A percentile compares a stretch with the other conserved stretches of the same genome.
Evolutionary conservation across 2,329 filamentous ascomycete species (phyloP).

Genomic region (Ceratocystiopsis minuta): DNA sequence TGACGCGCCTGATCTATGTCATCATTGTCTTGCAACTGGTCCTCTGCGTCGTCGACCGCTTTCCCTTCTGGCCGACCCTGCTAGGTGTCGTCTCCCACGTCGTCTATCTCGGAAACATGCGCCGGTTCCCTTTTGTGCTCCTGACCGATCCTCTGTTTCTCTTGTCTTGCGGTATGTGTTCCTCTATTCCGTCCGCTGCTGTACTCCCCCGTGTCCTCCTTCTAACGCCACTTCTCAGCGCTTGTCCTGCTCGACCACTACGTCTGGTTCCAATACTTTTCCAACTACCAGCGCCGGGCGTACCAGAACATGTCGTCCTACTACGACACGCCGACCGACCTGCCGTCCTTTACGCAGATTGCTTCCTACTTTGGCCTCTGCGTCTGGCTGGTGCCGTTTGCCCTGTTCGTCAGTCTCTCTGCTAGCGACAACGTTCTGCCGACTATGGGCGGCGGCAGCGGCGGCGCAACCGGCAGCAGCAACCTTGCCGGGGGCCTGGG

Average conservation of each 20-base stretch:
- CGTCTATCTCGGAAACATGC: constrained; percentile 77
- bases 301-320: constrained; percentile 40
- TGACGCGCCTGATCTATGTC: constrained; percentile 68
- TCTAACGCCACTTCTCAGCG: neutral
- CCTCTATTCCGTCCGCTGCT: neutral
- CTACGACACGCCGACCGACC: constrained; percentile 40
- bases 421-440: constrained; percentile 91
- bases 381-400: constrained; percentile 92
- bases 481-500: constrained; percentile 12
- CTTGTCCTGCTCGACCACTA: constrained; percentile 84
- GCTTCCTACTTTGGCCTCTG: constrained; percentile 91
- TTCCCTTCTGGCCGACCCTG: constrained; percentile 56
- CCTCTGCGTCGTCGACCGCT: constrained; percentile 66
- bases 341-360: constrained; percentile 83
- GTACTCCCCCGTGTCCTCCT: neutral
- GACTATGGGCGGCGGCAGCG: constrained; percentile 51
- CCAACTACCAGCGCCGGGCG: constrained; percentile 37
- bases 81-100: constrained; percentile 67
- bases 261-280: constrained; percentile 91
- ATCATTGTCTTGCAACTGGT: constrained; percentile 59
- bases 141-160: constrained; percentile 77
- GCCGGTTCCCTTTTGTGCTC: constrained; percentile 58
- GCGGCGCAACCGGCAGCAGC: constrained; percentile 26
- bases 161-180: constrained; percentile 52
- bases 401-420: constrained; percentile 82